Conservation (phyloP, 495 filamentous ascomycete species). For the Recurvomyces mirabilis region DNA sequence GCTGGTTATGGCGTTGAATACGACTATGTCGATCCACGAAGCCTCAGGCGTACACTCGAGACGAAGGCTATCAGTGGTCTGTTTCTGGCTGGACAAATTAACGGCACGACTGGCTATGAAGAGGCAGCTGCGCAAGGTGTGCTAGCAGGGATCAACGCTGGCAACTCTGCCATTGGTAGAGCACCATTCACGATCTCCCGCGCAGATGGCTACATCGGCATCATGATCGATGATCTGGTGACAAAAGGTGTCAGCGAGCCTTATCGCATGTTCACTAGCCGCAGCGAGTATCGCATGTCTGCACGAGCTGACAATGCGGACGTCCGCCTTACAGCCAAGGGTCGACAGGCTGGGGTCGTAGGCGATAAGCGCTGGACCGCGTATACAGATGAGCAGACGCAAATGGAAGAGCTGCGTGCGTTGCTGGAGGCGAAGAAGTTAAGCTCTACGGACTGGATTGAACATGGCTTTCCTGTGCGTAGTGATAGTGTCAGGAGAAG, state of each 20-base stretch:
- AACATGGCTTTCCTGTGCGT: slow-evolving; percentile 55
- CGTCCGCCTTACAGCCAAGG: slow-evolving; percentile 67
- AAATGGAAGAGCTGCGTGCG: slow-evolving; percentile 53
- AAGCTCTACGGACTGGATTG: slow-evolving; percentile 51
- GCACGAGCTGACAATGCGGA: slow-evolving; percentile 91
- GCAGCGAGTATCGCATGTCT: slow-evolving; percentile 89
- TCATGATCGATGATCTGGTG: slow-evolving; percentile 98
- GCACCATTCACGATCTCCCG: slow-evolving; percentile 57
- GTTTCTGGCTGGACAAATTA: slow-evolving; percentile 93
- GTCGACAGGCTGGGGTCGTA: slow-evolving; percentile 66
- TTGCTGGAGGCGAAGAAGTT: slow-evolving; percentile 46
- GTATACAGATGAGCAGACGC: slow-evolving; percentile 49
- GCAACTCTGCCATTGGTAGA: slow-evolving; percentile 58
- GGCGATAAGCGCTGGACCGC: slow-evolving; percentile 62
- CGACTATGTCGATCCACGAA: slow-evolving; percentile 93
- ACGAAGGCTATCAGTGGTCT: slow-evolving; percentile 85
- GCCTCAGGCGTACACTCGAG: slow-evolving; percentile 74
- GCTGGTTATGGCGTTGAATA: slow-evolving; percentile 97
- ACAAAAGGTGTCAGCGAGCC: slow-evolving; percentile 96
- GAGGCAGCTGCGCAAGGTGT: slow-evolving; percentile 92
- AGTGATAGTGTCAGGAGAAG: slow-evolving; percentile 48
- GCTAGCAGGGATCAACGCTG: slow-evolving; percentile 87
- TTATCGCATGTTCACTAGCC: slow-evolving; percentile 96
- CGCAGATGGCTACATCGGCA: slow-evolving; percentile 87
- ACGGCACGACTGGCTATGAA: slow-evolving; percentile 96